Evolutionary conservation across 495 filamentous ascomycete genomes (phyloP), one percentile per base, ranked within the genome.

Genomic region (Neurospora pannonica): DNA sequence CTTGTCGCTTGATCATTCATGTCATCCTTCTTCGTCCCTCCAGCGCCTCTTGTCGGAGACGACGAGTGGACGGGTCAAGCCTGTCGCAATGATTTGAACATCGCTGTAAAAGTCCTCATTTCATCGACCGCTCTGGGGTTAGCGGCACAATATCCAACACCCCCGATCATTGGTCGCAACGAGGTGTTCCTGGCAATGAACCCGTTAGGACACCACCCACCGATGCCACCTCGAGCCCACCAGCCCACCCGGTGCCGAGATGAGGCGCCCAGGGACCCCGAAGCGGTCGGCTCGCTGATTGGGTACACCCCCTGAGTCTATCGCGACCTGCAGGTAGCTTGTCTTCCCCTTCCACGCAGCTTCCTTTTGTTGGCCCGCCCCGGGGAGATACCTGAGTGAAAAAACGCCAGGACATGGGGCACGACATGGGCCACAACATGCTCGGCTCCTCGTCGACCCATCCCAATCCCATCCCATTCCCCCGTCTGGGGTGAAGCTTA

Each of bases 201-300:
- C 71, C 71, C 39, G 54, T 62, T 62, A 31, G 24, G 6, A 62
- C 54, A 31, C 24, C 54, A 62, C 54, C 54, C 24, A 62, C 54
- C 54, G 54, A 67, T 38, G 42, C 46, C 34, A 37, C 24, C 24
- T 67, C 74, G 72, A 62, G 38, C 71, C 43, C 42, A 54, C 67
- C 75, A 76, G 38, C 62, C 42, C 71, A 36, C 72, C 40, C 73
- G 71, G 76, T 77, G 76, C 74, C 77, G 77, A 78, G 77, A 78
- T 78, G 76, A 77, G 67, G 36, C 38, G 70, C 37, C 60, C 75
- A 54, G 75, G 76, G 74, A 48, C 71, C 73, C 54, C n/a, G 69
- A 28, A 21, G 39, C 67, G 71, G 40, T 46, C 31, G 54, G 6
- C 24, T 38, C 48, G 28, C 21, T 77, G 75, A 78, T 78, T 78